phyloP scores from a whole-genome alignment of 768 basidiomycete species.

The Trametes cingulata region DNA sequence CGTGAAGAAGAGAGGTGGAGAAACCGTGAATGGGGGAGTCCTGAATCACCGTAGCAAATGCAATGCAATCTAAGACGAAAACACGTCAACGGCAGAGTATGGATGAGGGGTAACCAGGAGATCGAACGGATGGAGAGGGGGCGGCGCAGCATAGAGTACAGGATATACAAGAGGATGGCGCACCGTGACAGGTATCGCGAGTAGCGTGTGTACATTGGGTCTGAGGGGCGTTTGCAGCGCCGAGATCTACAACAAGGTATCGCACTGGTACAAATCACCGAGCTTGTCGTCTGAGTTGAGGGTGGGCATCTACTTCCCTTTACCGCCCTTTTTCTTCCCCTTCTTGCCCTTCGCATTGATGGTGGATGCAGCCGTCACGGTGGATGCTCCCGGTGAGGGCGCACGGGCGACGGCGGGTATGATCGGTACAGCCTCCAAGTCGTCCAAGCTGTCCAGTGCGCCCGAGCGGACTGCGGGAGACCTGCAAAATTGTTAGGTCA shows the following conservation, averaged over 20 bases:
- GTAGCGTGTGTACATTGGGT: too few species aligned
- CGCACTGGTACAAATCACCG: not conserved
- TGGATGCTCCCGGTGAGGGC: conserved; percentile 11
- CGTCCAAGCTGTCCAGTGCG: conserved; percentile 8
- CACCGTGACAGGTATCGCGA: too few species aligned
- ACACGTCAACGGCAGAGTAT: too few species aligned
- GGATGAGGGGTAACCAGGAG: not conserved
- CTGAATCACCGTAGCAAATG: not conserved
- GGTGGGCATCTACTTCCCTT: not conserved
- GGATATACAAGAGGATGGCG: too few species aligned
- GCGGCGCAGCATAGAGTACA: too few species aligned
- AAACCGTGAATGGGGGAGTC: not conserved
- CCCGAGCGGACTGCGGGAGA: conserved; percentile 2
- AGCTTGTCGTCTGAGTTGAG: not conserved
- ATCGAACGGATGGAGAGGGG: too few species aligned
- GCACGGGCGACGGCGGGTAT: conserved; percentile 10
- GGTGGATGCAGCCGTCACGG: conserved; percentile 6
- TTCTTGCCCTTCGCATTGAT: conserved; percentile 21
- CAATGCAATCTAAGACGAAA: not conserved
- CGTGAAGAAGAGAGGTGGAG: not conserved
- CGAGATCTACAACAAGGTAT: not conserved
- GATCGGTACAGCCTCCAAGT: conserved; percentile 2
- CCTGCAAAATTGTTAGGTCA: not conserved
- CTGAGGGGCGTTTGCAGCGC: too few species aligned
- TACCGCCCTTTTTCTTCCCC: conserved; percentile 19